Conservation (phyloP, 768 basidiomycete genomes). For the Porphyrellus cyaneotinctus region DNA sequence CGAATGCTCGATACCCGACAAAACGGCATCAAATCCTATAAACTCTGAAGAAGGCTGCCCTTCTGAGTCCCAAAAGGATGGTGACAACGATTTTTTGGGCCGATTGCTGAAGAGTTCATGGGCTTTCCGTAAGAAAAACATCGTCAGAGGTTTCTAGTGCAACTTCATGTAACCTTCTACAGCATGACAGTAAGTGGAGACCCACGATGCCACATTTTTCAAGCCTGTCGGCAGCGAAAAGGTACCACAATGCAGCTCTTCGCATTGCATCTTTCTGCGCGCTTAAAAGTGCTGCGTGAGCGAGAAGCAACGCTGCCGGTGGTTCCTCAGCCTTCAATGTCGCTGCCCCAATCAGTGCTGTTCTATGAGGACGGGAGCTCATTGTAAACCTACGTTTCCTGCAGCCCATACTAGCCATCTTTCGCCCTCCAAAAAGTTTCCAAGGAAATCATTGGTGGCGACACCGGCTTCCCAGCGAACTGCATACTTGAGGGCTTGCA, state of each 20-base stretch:
- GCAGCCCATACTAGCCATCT: constrained; percentile 86
- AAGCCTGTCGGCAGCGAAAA: constrained; percentile 67
- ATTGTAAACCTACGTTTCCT: constrained; percentile 55
- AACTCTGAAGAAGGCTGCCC: constrained; percentile 38
- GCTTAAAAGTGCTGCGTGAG: constrained; percentile 74
- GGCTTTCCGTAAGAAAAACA: constrained; percentile 73
- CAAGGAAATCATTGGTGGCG: constrained; percentile 51
- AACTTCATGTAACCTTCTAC: not conserved
- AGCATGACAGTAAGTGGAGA: constrained; percentile 14
- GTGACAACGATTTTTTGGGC: constrained; percentile 60
- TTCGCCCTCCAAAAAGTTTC: constrained; percentile 63
- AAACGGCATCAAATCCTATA: constrained; percentile 56
- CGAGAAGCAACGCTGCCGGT: constrained; percentile 72
- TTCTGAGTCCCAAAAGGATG: constrained; percentile 79
- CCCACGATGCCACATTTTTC: constrained; percentile 84
- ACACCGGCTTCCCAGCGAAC: constrained; percentile 78
- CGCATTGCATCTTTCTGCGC: constrained; percentile 51
- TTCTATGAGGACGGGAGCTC: not conserved
- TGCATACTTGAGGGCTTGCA: constrained; percentile 64
- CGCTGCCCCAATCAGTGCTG: constrained; percentile 27
- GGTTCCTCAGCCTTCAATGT: constrained; percentile 72
- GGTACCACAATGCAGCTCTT: constrained; percentile 76
- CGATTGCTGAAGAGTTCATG: constrained; percentile 54
- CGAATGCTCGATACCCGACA: constrained; percentile 75
- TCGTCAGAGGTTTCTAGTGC: constrained; percentile 75